These are phyloP conservation scores for Mortierella antarctica DNA, from an alignment of 192 early-diverging fungal species.

Conservation along the genomic window DNA sequence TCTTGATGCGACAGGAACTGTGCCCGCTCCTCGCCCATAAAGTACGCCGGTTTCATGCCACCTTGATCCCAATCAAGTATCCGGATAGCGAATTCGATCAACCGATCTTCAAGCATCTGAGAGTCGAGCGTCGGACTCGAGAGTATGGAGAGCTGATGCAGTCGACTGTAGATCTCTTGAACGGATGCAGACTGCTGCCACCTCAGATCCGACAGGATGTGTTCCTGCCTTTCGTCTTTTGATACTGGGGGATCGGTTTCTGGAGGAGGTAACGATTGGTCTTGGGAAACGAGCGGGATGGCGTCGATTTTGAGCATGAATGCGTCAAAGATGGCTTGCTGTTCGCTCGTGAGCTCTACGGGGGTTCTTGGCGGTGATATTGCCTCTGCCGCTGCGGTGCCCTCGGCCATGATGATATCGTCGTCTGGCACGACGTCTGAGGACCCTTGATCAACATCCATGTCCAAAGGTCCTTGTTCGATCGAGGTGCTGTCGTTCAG, in stretches of 20 bases:
- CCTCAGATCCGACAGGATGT: not conserved
- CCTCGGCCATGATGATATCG: not conserved
- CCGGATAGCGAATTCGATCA: conserved; percentile 50
- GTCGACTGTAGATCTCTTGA: conserved; percentile 34
- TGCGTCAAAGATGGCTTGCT: conserved; percentile 16
- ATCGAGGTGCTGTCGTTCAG: not conserved
- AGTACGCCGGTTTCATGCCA: conserved; percentile 28
- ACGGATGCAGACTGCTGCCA: conserved; percentile 17
- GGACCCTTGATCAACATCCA: not conserved
- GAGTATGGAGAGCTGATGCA: conserved; percentile 27
- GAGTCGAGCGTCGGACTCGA: conserved; percentile 8
- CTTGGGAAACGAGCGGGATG: conserved; percentile 16
- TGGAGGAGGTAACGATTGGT: conserved; percentile 18
- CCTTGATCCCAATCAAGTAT: conserved; percentile 51
- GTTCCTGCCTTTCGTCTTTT: not conserved
- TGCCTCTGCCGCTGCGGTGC: too few relatives aligned
- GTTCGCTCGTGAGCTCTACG: conserved; percentile 11
- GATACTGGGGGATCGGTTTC: too few relatives aligned
- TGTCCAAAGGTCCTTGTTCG: not conserved
- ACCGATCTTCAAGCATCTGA: conserved; percentile 8
- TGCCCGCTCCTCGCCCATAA: conserved; percentile 29
- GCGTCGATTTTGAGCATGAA: conserved; percentile 27
- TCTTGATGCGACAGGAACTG: not conserved
- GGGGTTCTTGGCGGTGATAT: not conserved
- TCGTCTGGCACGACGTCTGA: not conserved